Percentiles rank a stretch among this genome's conserved stretches.
These are phyloP conservation scores for Chaetomiaceae sp. DNA, from an alignment of 2,329 filamentous ascomycete species.

Conservation along the genomic window DNA sequence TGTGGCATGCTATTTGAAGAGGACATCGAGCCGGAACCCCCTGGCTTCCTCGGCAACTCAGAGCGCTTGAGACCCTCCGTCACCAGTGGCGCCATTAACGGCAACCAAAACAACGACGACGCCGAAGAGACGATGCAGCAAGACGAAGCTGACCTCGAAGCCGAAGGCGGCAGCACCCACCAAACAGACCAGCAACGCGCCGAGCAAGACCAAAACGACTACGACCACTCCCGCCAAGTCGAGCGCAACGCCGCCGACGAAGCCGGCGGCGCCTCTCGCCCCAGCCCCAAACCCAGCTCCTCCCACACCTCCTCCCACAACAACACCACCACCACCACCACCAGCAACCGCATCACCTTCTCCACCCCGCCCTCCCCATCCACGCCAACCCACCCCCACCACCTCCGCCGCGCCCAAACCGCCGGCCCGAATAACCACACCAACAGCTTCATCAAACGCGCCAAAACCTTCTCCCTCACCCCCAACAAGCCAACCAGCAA, in stretches of 20 bases:
- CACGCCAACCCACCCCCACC: neutral
- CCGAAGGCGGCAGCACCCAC: conserved; percentile 9
- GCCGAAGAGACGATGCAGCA: conserved; percentile 28
- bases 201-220: conserved; percentile 4
- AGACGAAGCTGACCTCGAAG: conserved; percentile 18
- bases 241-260: conserved; percentile 10
- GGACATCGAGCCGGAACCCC: conserved; percentile 33
- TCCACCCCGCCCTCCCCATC: neutral
- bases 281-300: neutral
- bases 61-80: conserved; percentile 23
- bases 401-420: no score
- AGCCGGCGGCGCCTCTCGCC: neutral
- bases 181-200: neutral
- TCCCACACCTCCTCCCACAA: no score
- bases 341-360: neutral
- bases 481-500: neutral
- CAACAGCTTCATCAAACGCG: no score
- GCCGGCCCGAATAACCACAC: no score
- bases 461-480: no score
- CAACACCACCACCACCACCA: no score
- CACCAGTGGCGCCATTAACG: conserved; percentile 15
- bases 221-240: conserved; percentile 2
- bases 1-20: conserved; percentile 38
- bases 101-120: conserved; percentile 20
- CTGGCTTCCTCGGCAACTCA: conserved; percentile 37